Percentiles rank a stretch among this genome's conserved stretches.
Evolutionary conservation across 2,329 filamentous ascomycete species (phyloP).

Genomic region (Hypocreales sp.): DNA sequence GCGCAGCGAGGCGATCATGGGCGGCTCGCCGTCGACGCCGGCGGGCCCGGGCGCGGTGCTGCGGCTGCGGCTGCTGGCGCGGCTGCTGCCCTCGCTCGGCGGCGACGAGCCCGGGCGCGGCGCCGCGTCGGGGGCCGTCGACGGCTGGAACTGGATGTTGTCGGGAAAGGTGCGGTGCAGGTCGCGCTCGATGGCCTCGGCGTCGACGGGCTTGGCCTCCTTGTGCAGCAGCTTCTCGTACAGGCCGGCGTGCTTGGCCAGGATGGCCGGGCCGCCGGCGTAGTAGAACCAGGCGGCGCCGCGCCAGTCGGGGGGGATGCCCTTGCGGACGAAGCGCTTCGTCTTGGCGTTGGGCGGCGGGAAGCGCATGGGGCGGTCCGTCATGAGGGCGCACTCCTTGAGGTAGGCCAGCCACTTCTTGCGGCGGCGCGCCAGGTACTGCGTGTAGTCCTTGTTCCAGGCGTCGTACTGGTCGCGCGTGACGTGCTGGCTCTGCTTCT

Average conservation of each 20-base stretch:
- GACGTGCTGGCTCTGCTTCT: constrained; percentile 71
- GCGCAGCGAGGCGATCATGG: constrained; percentile 67
- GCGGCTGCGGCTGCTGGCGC: constrained; percentile 19
- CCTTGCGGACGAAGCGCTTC: constrained; percentile 83
- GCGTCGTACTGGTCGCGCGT: constrained; percentile 62
- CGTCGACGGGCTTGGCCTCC: constrained; percentile 53
- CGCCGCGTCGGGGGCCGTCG: constrained; percentile 15
- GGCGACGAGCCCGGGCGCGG: constrained; percentile 4
- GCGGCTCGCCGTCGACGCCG: constrained; percentile 42
- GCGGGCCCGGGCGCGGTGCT: constrained; percentile 17
- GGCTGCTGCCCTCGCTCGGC: constrained; percentile 9
- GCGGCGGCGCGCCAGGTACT: constrained; percentile 57
- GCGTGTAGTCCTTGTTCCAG: constrained; percentile 63
- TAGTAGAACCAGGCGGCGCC: constrained; percentile 98
- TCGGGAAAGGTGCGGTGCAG: constrained; percentile 90
- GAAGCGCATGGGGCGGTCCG: constrained; percentile 58
- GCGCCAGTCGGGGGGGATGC: constrained; percentile 84
- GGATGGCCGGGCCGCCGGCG: constrained; percentile 66
- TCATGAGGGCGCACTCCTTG: constrained; percentile 60
- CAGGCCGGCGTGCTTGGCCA: constrained; percentile 60
- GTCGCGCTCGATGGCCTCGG: constrained; percentile 86
- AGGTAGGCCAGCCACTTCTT: constrained; percentile 74
- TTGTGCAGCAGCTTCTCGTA: constrained; percentile 57
- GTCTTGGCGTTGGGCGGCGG: constrained; percentile 69
- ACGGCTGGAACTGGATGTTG: constrained; percentile 76